Base-by-base conservation (phyloP, 441 rosid species). In the Omphalea diandra region DNA sequence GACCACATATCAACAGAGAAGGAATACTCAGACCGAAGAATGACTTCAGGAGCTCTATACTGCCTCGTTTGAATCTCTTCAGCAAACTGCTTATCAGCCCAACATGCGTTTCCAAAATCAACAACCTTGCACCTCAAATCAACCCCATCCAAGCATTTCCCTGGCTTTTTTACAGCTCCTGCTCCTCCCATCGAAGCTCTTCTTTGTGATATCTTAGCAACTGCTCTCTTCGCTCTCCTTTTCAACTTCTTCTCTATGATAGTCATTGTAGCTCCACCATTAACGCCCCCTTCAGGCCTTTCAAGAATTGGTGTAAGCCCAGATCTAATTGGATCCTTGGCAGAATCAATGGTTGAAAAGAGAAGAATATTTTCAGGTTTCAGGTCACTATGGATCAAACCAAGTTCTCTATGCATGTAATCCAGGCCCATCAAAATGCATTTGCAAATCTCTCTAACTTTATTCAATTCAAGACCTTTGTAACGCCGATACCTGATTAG, bases 1-100 rank as follows among this genome's bases (percentile, higher is more conserved):
- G 99, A 94, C 99, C 99, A 94, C 90, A 92, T 90, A 79, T 94
- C 99, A 63, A 84, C 96, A 36, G 94, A 82, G 70, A 76, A 92
- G 40, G 96, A 81, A 82, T 90, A 90, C 4, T 97, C 97, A 0
- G 99, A 77, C 67, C 74, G 86, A 41, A 94, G 76, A 63, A 94
- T 75, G 29, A 94, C 96, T 81, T 94, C 99, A 22, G 99, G 99
- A 79, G 99, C 97, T 86, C 99, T 82, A 64, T 94, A 94, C 67
- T 94, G 98, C 78, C 98, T 89, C 17, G 98, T 94, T 70, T 94
- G 99, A 71, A 94, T 94, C 72, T 94, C 99, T 70, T 82, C 93
- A 0, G 97, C 90, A 81, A 94, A 84, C 70, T 78, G 89, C 84
- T 85, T 92, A 83, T 86, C 85, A 18, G 85, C 90, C 97, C 98